Evolutionary conservation across 2,329 filamentous ascomycete species (phyloP).

Genomic region (Pseudogymnoascus sp.): DNA sequence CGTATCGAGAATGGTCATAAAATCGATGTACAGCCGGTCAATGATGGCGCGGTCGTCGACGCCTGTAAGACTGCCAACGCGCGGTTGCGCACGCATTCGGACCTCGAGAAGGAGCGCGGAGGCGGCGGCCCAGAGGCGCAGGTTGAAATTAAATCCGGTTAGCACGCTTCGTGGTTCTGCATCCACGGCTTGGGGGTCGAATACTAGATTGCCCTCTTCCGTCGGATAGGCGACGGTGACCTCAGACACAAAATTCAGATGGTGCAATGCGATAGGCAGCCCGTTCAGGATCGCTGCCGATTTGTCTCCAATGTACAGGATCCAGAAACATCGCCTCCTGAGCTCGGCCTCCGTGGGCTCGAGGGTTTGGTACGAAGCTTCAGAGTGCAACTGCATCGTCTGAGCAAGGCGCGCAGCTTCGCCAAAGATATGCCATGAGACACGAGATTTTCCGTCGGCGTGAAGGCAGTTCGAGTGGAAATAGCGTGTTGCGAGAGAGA

Average conservation of each 20-base stretch:
- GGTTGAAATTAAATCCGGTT: conserved; percentile 35
- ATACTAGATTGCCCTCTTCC: conserved; percentile 19
- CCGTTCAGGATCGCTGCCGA: conserved; percentile 25
- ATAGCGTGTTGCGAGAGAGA: conserved; percentile 36
- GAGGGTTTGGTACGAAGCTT: conserved; percentile 30
- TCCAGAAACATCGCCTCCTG: conserved; percentile 13
- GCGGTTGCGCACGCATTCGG: conserved; percentile 14
- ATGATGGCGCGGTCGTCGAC: conserved; percentile 16
- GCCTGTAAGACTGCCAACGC: conserved; percentile 2
- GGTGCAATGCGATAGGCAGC: conserved; percentile 36
- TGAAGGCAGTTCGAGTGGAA: conserved; percentile 40
- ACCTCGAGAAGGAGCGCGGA: conserved; percentile 34
- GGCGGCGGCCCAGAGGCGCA: conserved; percentile 34
- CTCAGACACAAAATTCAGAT: conserved; percentile 34
- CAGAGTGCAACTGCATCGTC: conserved; percentile 36
- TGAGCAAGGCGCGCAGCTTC: conserved; percentile 36
- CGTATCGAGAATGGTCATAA: conserved; percentile 35
- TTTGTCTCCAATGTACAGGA: conserved; percentile 14
- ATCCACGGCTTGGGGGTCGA: conserved; percentile 11
- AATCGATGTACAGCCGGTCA: conserved; percentile 31
- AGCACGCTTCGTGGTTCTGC: conserved; percentile 26
- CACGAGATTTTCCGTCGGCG: conserved; percentile 34
- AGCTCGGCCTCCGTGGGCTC: conserved; percentile 30
- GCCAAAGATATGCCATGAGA: conserved; percentile 39
- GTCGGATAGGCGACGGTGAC: conserved; percentile 29